Evolutionary conservation across 2,329 filamentous ascomycete genomes (phyloP).

Genomic region (Chrysoporthe cubensis): DNA sequence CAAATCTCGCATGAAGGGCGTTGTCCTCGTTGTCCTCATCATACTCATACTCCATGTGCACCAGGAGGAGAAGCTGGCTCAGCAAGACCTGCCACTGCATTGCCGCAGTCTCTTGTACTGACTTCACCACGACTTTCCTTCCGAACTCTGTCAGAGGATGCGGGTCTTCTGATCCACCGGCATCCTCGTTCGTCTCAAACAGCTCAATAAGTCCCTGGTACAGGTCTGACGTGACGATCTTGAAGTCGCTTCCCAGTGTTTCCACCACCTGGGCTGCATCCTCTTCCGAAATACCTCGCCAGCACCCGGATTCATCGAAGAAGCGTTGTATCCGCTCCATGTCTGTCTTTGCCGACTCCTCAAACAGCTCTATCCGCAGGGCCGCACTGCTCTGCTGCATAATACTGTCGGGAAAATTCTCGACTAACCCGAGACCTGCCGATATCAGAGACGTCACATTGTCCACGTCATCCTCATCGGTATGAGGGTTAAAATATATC

Average conservation of each 20-base stretch:
- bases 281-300: slow-evolving; percentile 79
- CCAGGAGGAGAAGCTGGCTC: slow-evolving; percentile 79
- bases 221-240: slow-evolving; percentile 57
- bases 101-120: slow-evolving; percentile 77
- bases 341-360: slow-evolving; percentile 71
- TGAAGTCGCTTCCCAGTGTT: slow-evolving; percentile 69
- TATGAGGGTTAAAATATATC: slow-evolving; percentile 64
- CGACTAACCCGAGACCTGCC: slow-evolving; percentile 71
- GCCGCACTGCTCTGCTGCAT: slow-evolving; percentile 69
- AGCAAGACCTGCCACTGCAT: slow-evolving; percentile 76
- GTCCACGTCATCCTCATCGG: slow-evolving; percentile 33
- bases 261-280: slow-evolving; percentile 73
- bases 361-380: slow-evolving; percentile 73
- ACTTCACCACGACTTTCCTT: slow-evolving; percentile 72
- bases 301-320: slow-evolving; percentile 78
- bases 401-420: slow-evolving; percentile 71
- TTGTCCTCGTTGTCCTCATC: slow-evolving; percentile 67
- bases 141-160: slow-evolving; percentile 75
- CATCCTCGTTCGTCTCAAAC: slow-evolving; percentile 49
- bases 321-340: slow-evolving; percentile 77
- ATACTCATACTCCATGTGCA: slow-evolving; percentile 85
- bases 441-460: slow-evolving; percentile 63
- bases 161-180: slow-evolving; percentile 49
- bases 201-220: slow-evolving; percentile 58
- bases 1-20: slow-evolving; percentile 61